Base-by-base conservation (phyloP, 257 asterid species). In the Mitragyna speciosa region DNA sequence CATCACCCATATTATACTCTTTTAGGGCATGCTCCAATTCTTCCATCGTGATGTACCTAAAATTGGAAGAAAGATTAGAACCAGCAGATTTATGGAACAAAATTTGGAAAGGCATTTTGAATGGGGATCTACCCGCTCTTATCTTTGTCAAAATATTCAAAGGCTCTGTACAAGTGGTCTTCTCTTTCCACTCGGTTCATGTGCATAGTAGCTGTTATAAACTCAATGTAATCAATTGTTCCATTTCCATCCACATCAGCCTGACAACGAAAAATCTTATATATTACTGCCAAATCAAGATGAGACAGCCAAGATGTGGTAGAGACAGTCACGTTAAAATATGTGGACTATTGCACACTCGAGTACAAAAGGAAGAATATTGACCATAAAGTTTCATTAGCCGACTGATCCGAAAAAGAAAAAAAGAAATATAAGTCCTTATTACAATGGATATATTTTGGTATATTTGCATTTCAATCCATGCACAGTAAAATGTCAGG, bases 201-300 rank as follows among this genome's bases (percentile, higher is more conserved):
- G 90, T 93, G 98, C 98, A 93, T 93, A 19, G 98, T 93, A 73
- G 98, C 98, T 24, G 95, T 90, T 75, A 93, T 92, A 85, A 93
- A 93, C 82, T 93, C 98, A 39, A 93, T 90, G 82, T 93, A 93
- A 79, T 93, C 97, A 41, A 93, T 93, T 22, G 94, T 86, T 81
- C 98, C 98, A 67, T 92, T 91, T 78, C 98, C 98, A 82, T 93
- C 98, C 73, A 90, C 97, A 48, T 93, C 98, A 82, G 98, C 97
- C 98, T 93, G 86, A 80, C 79, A 72, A 39, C 10, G 64, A 43
- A 75, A 45, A 16, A 41, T 12, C 5, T 16, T 30, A 11, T 7
- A 10, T 30, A 16, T 16, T 19, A 49, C 39, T 20, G 64, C 39
- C 33, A 9, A 67, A 63, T 12, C 73, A 49, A 1, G 33, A 49